A percentile compares a stretch with the other conserved stretches of the same genome.
These are phyloP conservation scores for Pythium aristosporum DNA, from an alignment of 352 stramenopile species.

Conservation along the genomic window DNA sequence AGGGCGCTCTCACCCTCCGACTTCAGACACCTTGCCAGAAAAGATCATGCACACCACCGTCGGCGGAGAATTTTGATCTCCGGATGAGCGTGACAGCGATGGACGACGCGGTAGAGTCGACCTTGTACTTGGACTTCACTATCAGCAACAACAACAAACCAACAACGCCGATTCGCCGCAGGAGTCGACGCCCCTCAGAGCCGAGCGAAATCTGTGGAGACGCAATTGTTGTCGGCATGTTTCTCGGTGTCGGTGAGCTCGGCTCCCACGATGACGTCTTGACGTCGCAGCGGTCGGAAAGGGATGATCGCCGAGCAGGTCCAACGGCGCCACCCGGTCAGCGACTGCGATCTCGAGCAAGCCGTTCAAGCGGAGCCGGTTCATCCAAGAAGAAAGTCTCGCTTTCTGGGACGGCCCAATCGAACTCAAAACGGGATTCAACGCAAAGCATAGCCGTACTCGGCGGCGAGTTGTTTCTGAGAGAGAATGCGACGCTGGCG, in stretches of 20 bases:
- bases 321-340: neutral
- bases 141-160: neutral
- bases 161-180: neutral
- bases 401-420: slow-evolving; percentile 1
- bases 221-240: slow-evolving; percentile 2
- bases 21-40: neutral
- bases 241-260: slow-evolving; percentile 17
- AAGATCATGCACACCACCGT: neutral
- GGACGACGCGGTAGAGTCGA: neutral
- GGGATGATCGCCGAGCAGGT: slow-evolving; percentile 6
- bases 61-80: slow-evolving; percentile 1
- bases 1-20: neutral
- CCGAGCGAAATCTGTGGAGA: neutral
- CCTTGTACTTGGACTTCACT: neutral
- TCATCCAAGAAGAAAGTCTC: slow-evolving; percentile 7
- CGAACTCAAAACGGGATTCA: neutral
- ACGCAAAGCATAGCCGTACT: neutral
- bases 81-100: neutral
- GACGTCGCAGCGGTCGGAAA: slow-evolving; percentile 19
- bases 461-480: slow-evolving; percentile 11
- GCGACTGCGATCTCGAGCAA: slow-evolving; percentile 2
- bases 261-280: neutral
- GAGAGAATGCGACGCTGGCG: slow-evolving; percentile 19
- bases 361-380: neutral
- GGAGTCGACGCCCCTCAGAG: neutral